Conservation (phyloP, 495 filamentous ascomycete species). For the Neurospora sp. region DNA sequence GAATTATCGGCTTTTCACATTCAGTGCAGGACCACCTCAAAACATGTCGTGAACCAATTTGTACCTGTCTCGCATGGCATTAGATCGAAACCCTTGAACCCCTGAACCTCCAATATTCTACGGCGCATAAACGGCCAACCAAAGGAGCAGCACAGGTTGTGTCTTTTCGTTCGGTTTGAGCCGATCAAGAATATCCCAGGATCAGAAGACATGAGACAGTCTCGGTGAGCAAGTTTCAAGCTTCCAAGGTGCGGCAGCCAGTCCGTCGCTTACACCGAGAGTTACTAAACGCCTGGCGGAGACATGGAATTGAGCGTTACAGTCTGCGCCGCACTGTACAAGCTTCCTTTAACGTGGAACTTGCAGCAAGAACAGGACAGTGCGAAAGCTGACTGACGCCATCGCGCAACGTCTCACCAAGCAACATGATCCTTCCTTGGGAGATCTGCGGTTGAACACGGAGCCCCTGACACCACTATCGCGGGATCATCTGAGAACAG, state of each 20-base stretch:
- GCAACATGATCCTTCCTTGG: not conserved
- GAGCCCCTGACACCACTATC: not conserved
- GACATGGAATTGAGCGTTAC: not conserved
- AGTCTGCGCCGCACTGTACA: not conserved
- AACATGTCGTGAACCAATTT: not conserved
- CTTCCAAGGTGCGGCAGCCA: not conserved
- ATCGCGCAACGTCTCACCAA: not conserved
- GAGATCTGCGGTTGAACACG: not conserved
- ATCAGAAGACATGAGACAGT: not conserved
- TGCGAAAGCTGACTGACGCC: not conserved
- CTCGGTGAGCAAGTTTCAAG: slow-evolving; percentile 10
- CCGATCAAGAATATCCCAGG: not conserved
- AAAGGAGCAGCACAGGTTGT: not conserved
- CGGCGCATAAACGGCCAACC: not conserved
- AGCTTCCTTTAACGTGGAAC: not conserved
- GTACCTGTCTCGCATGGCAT: not conserved
- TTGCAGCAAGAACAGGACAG: not conserved
- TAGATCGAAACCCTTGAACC: not conserved
- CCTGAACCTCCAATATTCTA: not conserved
- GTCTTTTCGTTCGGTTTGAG: not conserved
- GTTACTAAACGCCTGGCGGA: not conserved
- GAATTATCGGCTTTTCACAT: not conserved
- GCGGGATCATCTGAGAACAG: not conserved
- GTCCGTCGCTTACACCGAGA: not conserved
- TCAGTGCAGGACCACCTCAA: not conserved